Percentiles rank a stretch among this genome's conserved stretches.
Conservation (phyloP, 1,139 yeast species). For the Debaryomyces nepalensis region DNA sequence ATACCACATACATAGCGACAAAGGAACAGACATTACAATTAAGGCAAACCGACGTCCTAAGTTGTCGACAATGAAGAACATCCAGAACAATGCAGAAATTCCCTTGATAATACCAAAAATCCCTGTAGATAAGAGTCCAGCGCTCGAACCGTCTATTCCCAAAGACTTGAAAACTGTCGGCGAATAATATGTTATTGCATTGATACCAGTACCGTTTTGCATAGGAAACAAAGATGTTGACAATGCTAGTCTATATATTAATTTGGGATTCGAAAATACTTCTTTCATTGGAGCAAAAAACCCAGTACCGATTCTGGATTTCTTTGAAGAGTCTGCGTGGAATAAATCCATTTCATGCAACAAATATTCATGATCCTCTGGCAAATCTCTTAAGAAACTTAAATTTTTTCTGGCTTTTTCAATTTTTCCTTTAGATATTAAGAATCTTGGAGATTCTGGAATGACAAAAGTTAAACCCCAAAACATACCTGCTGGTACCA, state of each 20-base stretch:
- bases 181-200: constrained; percentile 40
- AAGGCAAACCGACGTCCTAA: constrained; percentile 54
- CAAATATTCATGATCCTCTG: constrained; percentile 31
- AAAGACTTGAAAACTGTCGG: constrained; percentile 37
- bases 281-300: constrained; percentile 32
- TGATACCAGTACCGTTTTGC: constrained; percentile 40
- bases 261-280: constrained; percentile 25
- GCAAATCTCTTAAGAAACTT: constrained; percentile 33
- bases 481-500: constrained; percentile 47
- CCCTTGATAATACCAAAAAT: constrained; percentile 59
- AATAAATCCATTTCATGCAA: constrained; percentile 30
- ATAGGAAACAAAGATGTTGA: constrained; percentile 35
- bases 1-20: constrained; percentile 54
- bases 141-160: constrained; percentile 36
- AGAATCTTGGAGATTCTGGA: constrained; percentile 57
- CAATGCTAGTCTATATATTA: constrained; percentile 30
- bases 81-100: constrained; percentile 46
- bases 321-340: constrained; percentile 25
- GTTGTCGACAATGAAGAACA: constrained; percentile 49
- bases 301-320: constrained; percentile 26
- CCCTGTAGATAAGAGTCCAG: constrained; percentile 61
- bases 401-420: constrained; percentile 39
- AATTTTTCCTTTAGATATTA: constrained; percentile 36
- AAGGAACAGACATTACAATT: constrained; percentile 43
- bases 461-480: constrained; percentile 42